Evolutionary conservation across 2,329 filamentous ascomycete species (phyloP), one percentile per base, ranked within the genome.

Genomic region (Rutstroemia sydowiana): DNA sequence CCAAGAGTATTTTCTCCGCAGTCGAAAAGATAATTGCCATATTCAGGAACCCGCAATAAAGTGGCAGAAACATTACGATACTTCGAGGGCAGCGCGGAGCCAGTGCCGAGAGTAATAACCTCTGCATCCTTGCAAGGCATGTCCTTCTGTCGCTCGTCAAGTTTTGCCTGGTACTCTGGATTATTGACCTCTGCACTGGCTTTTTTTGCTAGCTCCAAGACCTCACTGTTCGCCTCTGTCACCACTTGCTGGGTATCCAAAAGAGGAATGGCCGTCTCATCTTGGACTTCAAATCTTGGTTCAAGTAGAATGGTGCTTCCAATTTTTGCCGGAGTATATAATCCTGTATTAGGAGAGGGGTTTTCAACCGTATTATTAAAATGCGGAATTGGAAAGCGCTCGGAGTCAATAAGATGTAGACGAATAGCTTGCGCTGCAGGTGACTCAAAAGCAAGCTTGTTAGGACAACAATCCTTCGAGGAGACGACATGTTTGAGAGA

Each of bases 51-150:
- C 13, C 87, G 80, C 41, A 98, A 71, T 4, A 98, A 74, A 0
- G 91, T 96, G 2, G 84, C 83, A 10, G 92, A 95, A 18, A 98
- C 93, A 66, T 97, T 98, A 61, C 93, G 87, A 68, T 96, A 93
- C 66, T 95, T 95, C 31, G 89, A 95, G 1, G 93, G 93, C 14
- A 87, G 67, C 0, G 92, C 87, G 3, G 92, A 97, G 8, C 93
- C 93, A 2, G 93, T 98, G 5, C 93, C 93, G 0, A 98, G 78
- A 1, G 90, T 82, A 36, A 91, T 85, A 45, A 98, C 81, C 67
- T 96, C 90, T 0, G 85, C 81, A 61, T 96, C 84, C 31, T 79
- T 76, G 58, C 81, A 80, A 2, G 87, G 86, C 2, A 95, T 78
- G 55, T 83, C 78, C n/a, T 76, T 69, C 57, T 84, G 80, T 11